Conservation (phyloP, 352 stramenopile genomes). For the Phytophthora idaei region DNA sequence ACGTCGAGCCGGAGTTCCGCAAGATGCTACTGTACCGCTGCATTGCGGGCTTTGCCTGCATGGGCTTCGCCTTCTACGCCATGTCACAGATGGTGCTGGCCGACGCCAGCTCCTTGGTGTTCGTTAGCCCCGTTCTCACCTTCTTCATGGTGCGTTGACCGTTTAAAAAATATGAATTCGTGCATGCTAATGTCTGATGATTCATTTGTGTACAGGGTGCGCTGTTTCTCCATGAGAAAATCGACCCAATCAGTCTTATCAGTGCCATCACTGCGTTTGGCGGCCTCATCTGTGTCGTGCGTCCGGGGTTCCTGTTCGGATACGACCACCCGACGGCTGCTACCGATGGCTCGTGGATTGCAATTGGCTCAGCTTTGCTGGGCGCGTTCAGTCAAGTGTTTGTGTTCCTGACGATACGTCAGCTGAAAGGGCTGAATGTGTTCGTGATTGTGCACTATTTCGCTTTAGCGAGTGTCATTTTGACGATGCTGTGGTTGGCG, state of each 20-base stretch:
- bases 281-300: conserved; percentile 57
- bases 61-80: conserved; percentile 73
- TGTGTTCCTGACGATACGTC: conserved; percentile 56
- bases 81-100: conserved; percentile 79
- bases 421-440: conserved; percentile 47
- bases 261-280: conserved; percentile 46
- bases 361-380: conserved; percentile 43
- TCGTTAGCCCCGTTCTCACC: conserved; percentile 42
- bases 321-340: conserved; percentile 25
- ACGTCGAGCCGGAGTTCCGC: conserved; percentile 44
- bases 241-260: conserved; percentile 42
- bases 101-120: conserved; percentile 67
- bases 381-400: conserved; percentile 52
- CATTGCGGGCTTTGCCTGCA: conserved; percentile 62
- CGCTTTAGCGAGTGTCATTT: conserved; percentile 48
- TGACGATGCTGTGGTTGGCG: conserved; percentile 42
- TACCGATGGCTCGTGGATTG: conserved; percentile 32
- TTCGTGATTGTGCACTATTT: conserved; percentile 72
- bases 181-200: conserved; percentile 4
- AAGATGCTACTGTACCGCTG: conserved; percentile 62
- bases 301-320: conserved; percentile 52
- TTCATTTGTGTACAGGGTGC: conserved; percentile 36
- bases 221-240: conserved; percentile 46
- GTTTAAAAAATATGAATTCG: background rate
- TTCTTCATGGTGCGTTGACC: conserved; percentile 32